Evolutionary conservation across 2,329 filamentous ascomycete species (phyloP), one percentile per base, ranked within the genome.

Genomic region (Paecilomyces sp.): DNA sequence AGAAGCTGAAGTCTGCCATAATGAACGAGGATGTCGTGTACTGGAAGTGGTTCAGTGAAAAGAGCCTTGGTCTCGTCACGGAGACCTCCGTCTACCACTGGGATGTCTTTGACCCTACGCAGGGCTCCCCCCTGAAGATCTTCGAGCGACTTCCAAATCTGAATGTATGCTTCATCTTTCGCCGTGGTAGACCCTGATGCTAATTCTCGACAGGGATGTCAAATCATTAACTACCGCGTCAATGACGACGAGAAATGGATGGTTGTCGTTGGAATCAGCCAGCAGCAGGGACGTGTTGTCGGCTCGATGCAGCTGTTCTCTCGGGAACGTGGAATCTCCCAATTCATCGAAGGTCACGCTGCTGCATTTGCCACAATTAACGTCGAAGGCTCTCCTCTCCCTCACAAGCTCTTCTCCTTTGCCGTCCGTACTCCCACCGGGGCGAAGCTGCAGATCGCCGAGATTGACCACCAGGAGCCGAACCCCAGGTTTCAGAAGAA

Each of bases 151-250:
- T 97, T 72, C 84, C 88, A 67, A 97, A 96, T 74, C 85, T 99
- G 59, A 85, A 84, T 68, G 91, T 94, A 83, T 67, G 89, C 81
- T 66, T 22, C 15, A 52, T 31, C 41, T 47, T 18, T 5, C 5
- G n/a, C 18, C 15, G 41, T 18, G 15, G 15, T 18, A 18, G n/a
- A 18, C 6, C 8, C 8, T 22, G 18, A 18, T 47, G 41, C 41
- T 47, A 22, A 47, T 18, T 5, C 9, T 47, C 6, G 36, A 58
- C 69, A 95, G 91, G 89, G 89, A 66, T 95, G 91, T 78, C 94
- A 99, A 85, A 99, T 99, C 77, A 99, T 99, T 85, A 99, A 97
- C 81, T 99, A 99, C 80, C 91, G 93, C 67, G 90, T 95, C 68
- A 97, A 93, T 76, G 86, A 88, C 65, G 93, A 99, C 66, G 91